These are phyloP conservation scores for Chaetoceros tenuissimus DNA, from an alignment of 108 stramenopile genomes.

Conservation along the genomic window DNA sequence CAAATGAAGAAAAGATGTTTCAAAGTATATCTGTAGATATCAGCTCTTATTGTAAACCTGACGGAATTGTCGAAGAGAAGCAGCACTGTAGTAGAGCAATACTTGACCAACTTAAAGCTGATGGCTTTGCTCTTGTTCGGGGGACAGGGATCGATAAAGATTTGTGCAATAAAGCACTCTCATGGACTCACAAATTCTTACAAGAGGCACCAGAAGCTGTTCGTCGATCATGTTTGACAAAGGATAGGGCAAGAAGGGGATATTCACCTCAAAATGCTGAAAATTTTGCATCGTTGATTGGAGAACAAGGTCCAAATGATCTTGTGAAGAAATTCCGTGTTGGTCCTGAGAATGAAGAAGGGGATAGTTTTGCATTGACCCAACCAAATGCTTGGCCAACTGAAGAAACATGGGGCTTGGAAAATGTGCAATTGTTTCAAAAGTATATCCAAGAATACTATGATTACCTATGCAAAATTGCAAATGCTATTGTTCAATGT, in stretches of 20 bases:
- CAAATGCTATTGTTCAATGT: slow-evolving; percentile 37
- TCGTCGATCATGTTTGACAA: slow-evolving; percentile 47
- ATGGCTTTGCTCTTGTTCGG: slow-evolving; percentile 50
- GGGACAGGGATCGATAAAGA: slow-evolving; percentile 20
- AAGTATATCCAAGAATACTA: slow-evolving; percentile 41
- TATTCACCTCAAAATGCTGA: slow-evolving; percentile 61
- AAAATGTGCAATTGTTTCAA: slow-evolving; percentile 26
- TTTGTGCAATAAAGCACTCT: slow-evolving; percentile 42
- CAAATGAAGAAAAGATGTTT: not conserved
- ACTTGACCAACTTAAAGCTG: slow-evolving; percentile 20
- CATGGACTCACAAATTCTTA: slow-evolving; percentile 34
- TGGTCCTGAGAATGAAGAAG: slow-evolving; percentile 19
- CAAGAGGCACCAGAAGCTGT: slow-evolving; percentile 59
- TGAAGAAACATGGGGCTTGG: slow-evolving; percentile 29
- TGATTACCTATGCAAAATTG: slow-evolving; percentile 22
- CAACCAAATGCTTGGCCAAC: slow-evolving; percentile 64
- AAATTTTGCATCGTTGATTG: slow-evolving; percentile 64
- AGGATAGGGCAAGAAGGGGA: slow-evolving; percentile 61
- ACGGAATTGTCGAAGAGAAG: slow-evolving; percentile 1
- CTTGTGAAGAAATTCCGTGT: slow-evolving; percentile 65
- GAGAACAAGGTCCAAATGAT: slow-evolving; percentile 58
- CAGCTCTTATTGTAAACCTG: slow-evolving; percentile 29
- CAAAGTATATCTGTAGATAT: slow-evolving; percentile 31
- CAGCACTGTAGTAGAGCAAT: slow-evolving; percentile 23
- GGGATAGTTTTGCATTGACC: slow-evolving; percentile 12